Evolutionary conservation across 257 asterid genomes (phyloP), one percentile per base, ranked within the genome.

Genomic region (Handroanthus guayacan): DNA sequence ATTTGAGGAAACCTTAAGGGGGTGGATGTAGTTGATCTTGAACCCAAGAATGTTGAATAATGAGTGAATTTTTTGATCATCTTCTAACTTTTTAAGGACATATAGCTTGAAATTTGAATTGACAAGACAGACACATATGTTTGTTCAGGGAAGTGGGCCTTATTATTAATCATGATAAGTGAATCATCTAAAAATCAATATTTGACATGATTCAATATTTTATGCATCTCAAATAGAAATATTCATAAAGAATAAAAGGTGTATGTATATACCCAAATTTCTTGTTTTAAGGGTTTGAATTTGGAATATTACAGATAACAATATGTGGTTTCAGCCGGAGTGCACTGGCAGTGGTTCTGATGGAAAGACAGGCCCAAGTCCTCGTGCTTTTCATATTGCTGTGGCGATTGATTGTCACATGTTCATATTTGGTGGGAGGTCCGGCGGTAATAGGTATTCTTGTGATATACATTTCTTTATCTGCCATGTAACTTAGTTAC

Each of bases 361-460:
- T 80, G 98, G 72, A 89, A 87, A 73, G 86, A 85, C 61, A 75
- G 91, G 96, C 71, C 98, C 99, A 14, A 75, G 92, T 62, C 89
- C 97, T 17, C 93, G 98, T 71, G 96, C 99, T 78, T 95, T 95
- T 79, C 99, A 95, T 73, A 79, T 90, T 80, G 92, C 96, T 72
- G 93, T 95, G 77, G 79, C 96, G 18, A 93, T 93, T 74, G 97
- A 95, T 83, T 95, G 97, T 84, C 91, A 93, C 88, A 84, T 95
- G 94, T 95, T 95, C 90, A 84, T 95, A 82, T 95, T 93, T 83
- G 97, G 97, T 17, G 99, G 99, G 80, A 89, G 99, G 80, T 86
- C 89, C 75, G 97, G 98, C 39, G 83, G 89, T 77, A 89, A 87
- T 77, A 93, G 99, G 99, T 93, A 82, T 11, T 78, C 11, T 39